phyloP scores from a whole-genome alignment of 208 protist genomes.

The Balamuthia mandrillaris region DNA sequence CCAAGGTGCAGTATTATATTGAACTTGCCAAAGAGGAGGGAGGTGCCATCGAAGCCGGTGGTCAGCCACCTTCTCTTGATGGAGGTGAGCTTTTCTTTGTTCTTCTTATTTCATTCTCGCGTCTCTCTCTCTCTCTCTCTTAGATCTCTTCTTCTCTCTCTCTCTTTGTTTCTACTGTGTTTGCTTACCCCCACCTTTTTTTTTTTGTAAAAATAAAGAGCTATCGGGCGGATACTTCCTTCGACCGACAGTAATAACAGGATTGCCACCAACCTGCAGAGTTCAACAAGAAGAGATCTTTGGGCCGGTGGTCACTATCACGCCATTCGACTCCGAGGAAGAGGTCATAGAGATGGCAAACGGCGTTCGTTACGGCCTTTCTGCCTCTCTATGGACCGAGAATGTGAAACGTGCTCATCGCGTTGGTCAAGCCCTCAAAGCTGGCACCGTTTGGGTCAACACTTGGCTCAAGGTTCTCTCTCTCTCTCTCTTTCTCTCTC shows the following conservation, averaged over 20 bases:
- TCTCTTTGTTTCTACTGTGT: background rate
- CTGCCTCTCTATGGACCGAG: constrained; percentile 63
- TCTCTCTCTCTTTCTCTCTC: too few relatives aligned
- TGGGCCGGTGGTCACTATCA: constrained; percentile 55
- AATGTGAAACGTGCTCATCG: constrained; percentile 46
- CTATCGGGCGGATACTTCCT: constrained; percentile 51
- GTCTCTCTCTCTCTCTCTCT: background rate
- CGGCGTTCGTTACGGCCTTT: constrained; percentile 64
- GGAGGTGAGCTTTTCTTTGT: too few relatives aligned
- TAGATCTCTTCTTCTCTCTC: background rate
- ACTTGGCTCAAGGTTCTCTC: constrained; percentile 60
- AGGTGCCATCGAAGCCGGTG: constrained; percentile 53
- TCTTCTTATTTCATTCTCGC: too few relatives aligned
- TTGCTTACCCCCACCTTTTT: background rate
- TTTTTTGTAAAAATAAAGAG: background rate
- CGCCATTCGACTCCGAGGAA: constrained; percentile 54
- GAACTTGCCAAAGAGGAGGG: constrained; percentile 59
- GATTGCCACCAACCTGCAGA: background rate
- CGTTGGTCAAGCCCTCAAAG: constrained; percentile 49
- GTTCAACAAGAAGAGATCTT: constrained; percentile 65
- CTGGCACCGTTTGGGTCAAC: constrained; percentile 65
- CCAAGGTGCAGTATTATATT: constrained; percentile 61
- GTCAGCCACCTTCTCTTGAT: background rate
- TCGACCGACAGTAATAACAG: constrained; percentile 56
- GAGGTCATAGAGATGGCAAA: constrained; percentile 66